Conservation (phyloP, 2,329 filamentous ascomycete genomes). For the Venturia aucupariae region DNA sequence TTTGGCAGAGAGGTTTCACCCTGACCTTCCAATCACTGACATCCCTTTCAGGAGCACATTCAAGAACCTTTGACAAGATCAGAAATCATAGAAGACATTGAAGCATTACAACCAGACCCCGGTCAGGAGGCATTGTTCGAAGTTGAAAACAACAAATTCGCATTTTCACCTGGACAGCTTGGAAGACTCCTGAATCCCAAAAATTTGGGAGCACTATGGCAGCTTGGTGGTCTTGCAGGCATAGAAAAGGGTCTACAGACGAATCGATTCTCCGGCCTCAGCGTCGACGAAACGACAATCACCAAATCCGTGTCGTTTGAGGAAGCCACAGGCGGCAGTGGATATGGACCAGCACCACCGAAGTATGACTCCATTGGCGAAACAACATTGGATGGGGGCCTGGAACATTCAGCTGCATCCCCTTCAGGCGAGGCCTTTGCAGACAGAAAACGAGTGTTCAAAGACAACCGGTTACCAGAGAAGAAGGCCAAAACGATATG, state of each 20-base stretch:
- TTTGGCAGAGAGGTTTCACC: neutral
- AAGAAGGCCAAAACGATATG: constrained; percentile 61
- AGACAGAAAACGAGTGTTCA: constrained; percentile 63
- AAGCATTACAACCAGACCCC: constrained; percentile 24
- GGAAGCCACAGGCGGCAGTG: neutral
- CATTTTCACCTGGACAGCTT: constrained; percentile 45
- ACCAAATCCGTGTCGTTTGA: neutral
- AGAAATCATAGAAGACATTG: constrained; percentile 14
- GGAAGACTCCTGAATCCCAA: constrained; percentile 46
- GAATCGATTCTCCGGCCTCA: constrained; percentile 39
- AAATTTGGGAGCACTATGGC: constrained; percentile 39
- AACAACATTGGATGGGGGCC: neutral
- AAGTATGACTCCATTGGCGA: neutral
- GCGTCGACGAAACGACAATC: constrained; percentile 35
- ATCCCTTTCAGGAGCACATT: neutral
- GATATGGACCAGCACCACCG: neutral
- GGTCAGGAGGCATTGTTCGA: constrained; percentile 23
- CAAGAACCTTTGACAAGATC: neutral
- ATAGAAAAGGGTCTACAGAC: constrained; percentile 44
- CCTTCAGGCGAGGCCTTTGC: constrained; percentile 16
- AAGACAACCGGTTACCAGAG: constrained; percentile 59
- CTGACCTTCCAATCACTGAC: neutral
- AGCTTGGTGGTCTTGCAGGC: constrained; percentile 46
- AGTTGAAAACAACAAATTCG: constrained; percentile 39
- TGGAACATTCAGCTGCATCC: neutral